Conservation (phyloP, 1,284 basidiomycete genomes). For the Pyrrhoderma lamaoense region DNA sequence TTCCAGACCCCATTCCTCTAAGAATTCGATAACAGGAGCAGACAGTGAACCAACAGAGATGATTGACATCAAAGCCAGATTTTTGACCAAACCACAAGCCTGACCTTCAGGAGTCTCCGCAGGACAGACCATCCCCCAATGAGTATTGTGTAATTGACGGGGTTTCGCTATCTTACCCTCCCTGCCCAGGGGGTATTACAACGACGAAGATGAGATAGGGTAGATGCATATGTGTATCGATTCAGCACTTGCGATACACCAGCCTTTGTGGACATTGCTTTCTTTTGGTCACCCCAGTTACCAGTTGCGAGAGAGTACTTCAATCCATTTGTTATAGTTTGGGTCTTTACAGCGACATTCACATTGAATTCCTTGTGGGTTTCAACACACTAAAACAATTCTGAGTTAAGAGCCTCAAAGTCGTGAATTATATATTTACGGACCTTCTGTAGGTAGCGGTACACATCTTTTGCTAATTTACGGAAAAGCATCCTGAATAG, state of each 20-base stretch:
- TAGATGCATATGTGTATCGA: constrained; percentile 97
- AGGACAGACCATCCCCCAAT: constrained; percentile 99
- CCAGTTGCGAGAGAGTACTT: constrained; percentile 98
- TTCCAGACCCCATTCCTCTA: constrained; percentile 97
- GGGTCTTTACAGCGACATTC: constrained; percentile 87
- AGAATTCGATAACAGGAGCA: constrained; percentile 95
- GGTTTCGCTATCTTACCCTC: constrained; percentile 99
- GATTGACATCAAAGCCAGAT: constrained; percentile 95
- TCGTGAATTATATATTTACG: constrained; percentile 18
- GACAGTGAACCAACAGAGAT: constrained; percentile 97
- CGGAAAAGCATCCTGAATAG: constrained; percentile 98
- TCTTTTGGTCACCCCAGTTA: constrained; percentile 99
- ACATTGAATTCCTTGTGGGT: constrained; percentile 95
- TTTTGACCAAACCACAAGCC: constrained; percentile 98
- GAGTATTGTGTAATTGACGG: constrained; percentile 97
- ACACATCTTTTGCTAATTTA: constrained; percentile 95
- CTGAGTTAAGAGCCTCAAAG: background rate
- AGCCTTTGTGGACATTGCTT: constrained; percentile 95
- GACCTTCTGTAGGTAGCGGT: constrained; percentile 94
- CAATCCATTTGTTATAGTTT: constrained; percentile 96
- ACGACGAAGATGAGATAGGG: constrained; percentile 93
- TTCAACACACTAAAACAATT: constrained; percentile 76
- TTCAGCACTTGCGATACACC: constrained; percentile 99
- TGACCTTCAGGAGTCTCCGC: constrained; percentile 99
- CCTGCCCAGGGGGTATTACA: constrained; percentile 98